phyloP scores from a whole-genome alignment of 2,329 filamentous ascomycete species.

The Camillea tinctor region DNA sequence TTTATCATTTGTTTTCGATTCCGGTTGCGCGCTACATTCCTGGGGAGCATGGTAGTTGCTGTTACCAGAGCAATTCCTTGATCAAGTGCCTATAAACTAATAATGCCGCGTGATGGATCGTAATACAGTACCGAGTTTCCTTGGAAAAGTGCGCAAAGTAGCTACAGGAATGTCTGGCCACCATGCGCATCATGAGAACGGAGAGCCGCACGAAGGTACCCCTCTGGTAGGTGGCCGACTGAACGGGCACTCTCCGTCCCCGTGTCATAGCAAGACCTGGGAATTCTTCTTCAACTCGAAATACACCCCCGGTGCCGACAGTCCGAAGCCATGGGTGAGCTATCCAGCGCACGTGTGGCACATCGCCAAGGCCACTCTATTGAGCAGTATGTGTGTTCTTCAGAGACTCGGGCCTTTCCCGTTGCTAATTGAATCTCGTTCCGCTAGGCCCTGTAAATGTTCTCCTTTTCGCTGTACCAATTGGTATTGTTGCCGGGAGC shows the following conservation, averaged over 20 bases:
- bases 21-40: constrained; percentile 5
- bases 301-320: constrained; percentile 53
- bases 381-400: constrained; percentile 52
- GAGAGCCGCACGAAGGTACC: constrained; percentile 26
- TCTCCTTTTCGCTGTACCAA: constrained; percentile 69
- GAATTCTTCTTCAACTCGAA: constrained; percentile 50
- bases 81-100: constrained; percentile 22
- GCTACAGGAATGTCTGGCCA: constrained; percentile 15
- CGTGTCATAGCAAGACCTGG: constrained; percentile 29
- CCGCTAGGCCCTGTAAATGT: constrained; percentile 62
- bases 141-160: constrained; percentile 24
- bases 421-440: constrained; percentile 17
- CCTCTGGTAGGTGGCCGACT: constrained; percentile 23
- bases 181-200: constrained; percentile 20
- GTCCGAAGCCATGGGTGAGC: constrained; percentile 44
- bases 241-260: constrained; percentile 16
- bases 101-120: constrained; percentile 27
- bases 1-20: not conserved
- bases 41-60: constrained; percentile 9
- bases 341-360: constrained; percentile 52
- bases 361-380: constrained; percentile 54
- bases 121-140: constrained; percentile 31
- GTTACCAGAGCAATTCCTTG: constrained; percentile 7
- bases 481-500: constrained; percentile 67
- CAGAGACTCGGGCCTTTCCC: not conserved